Evolutionary conservation across 306 rosid species (phyloP), one percentile per base, ranked within the genome.

Genomic region (Gastrolobium villosum): DNA sequence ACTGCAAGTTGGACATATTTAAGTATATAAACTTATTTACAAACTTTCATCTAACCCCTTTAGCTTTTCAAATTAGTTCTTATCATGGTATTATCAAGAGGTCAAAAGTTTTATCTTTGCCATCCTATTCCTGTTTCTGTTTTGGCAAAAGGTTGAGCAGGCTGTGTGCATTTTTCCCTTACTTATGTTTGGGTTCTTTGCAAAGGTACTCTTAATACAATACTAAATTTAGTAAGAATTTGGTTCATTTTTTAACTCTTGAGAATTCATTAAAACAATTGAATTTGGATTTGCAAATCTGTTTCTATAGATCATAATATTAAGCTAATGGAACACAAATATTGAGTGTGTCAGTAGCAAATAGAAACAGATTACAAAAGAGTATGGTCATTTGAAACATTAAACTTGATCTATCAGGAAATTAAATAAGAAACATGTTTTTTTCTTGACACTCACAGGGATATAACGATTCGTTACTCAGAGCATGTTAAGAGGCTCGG

Each of bases 381-480:
- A 54, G 20, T 26, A 54, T 30, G 13, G 30, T 30, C 1, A 7
- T 56, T 56, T 3, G 2, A 32, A 59, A 31, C 3, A 40, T 39
- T 32, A 6, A 40, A 4, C 20, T 15, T 40, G 9, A 41, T 15
- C 4, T 65, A 13, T 41, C 13, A 44, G 20, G 20, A 26, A 34
- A 36, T 10, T 10, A 40, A 65, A 65, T 4, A 4, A 3, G 54
- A 11, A 15, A 46, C 13, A 1, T 4, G 4, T 5, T 7, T 54
- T 48, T 4, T 5, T n/a, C 4, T 48, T 69, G 61, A 49, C 14
- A 49, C 10, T 35, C 2, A 50, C 32, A 62, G 79, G 28, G 79
- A 75, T 28, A 75, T 75, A 26, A 10, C 1, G 3, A 7, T 62
- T 36, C 7, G 4, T 10, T 75, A 75, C 56, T 61, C 71, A 15